Evolutionary conservation across 176 grass and related monocot genomes (phyloP).

Genomic region (Bromus sterilis): DNA sequence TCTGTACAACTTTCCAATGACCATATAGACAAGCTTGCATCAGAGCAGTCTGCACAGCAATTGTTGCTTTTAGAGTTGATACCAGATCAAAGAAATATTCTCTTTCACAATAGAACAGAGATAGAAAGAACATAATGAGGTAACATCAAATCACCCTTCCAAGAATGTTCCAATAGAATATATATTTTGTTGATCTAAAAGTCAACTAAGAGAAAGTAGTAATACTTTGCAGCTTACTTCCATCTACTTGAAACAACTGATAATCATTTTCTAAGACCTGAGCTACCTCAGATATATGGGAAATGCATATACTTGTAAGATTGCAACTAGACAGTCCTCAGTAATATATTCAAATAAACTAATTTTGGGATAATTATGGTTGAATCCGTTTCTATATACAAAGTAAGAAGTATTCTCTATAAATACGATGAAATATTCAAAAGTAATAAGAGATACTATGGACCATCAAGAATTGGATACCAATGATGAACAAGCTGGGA

Average conservation of each 20-base stretch:
- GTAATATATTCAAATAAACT: not conserved
- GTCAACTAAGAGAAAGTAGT: not conserved
- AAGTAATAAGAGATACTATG: not conserved
- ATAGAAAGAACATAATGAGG: slow-evolving; percentile 6
- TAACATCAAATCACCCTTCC: not conserved
- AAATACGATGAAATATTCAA: not conserved
- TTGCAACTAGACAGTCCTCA: not conserved
- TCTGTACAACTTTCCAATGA: slow-evolving; percentile 98
- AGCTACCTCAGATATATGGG: not conserved
- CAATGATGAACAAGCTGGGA: slow-evolving; percentile 6
- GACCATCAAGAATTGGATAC: not conserved
- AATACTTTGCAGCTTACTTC: not conserved
- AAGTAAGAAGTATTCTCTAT: not conserved
- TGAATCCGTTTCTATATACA: not conserved
- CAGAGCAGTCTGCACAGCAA: slow-evolving; percentile 66
- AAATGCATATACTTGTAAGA: not conserved
- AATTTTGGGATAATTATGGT: not conserved
- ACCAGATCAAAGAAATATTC: not conserved
- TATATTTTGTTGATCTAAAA: not conserved
- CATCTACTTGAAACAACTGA: not conserved
- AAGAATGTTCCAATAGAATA: not conserved
- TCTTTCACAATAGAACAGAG: not conserved
- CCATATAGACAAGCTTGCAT: slow-evolving; percentile 97
- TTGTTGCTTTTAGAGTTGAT: not conserved
- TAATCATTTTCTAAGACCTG: not conserved